phyloP scores from a whole-genome alignment of 257 asterid species.

The Rauvolfia tetraphylla region DNA sequence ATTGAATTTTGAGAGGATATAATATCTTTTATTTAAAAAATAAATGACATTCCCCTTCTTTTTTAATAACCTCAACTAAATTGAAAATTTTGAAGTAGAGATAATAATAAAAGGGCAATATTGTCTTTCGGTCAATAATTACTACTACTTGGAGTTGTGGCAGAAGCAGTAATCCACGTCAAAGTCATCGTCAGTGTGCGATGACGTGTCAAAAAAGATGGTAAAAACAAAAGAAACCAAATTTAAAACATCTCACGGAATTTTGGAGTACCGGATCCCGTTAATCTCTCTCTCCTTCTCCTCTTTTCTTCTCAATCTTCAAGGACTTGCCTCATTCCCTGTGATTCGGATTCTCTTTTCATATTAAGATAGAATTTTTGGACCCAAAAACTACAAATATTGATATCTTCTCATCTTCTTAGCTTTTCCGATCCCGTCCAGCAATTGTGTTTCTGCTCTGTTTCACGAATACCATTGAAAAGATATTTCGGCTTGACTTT shows the following conservation, averaged over 20 bases:
- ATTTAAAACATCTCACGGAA: not conserved
- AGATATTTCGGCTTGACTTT: no score
- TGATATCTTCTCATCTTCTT: not conserved
- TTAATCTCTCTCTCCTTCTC: not conserved
- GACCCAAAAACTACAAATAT: not conserved
- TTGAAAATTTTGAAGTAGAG: no score
- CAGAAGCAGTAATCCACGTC: not conserved
- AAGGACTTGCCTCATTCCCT: not conserved
- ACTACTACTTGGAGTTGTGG: not conserved
- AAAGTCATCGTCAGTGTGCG: not conserved
- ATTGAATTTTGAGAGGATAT: no score
- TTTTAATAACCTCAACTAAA: no score
- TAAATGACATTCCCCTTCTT: no score
- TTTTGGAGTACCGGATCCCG: constrained; percentile 1
- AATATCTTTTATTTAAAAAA: no score
- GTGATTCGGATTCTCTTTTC: not conserved
- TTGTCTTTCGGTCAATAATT: not conserved
- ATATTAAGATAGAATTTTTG: not conserved
- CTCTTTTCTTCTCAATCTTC: not conserved
- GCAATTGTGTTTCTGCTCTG: not conserved
- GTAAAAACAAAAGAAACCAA: not conserved
- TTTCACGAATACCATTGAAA: not conserved
- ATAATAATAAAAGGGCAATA: not conserved
- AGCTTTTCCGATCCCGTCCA: not conserved
- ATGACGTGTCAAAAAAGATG: not conserved